Evolutionary conservation across 495 filamentous ascomycete genomes (phyloP), one percentile per base, ranked within the genome.

Genomic region (Neurospora pannonica): DNA sequence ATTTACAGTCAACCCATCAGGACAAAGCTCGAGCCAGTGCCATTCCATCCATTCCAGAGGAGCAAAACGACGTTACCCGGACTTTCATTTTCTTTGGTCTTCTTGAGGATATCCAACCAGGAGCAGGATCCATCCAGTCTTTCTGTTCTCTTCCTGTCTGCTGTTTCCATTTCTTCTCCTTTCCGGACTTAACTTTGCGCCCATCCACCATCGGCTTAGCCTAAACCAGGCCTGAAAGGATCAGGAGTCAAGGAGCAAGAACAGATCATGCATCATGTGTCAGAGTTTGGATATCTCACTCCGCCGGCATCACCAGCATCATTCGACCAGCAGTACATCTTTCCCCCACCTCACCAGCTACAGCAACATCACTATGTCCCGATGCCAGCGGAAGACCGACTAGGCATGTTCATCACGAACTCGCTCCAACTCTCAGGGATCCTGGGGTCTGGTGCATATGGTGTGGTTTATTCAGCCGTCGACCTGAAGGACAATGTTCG

Each of bases 361-460:
- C 80, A 81, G 72, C 79, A 81, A 67, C 77, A 80, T 48, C 82
- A 82, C 73, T 86, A 82, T 77, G 75, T 79, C 42, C 85, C 85
- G 21, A 79, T 82, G 72, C 75, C 84, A 60, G 93, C 94, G 60
- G 93, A 97, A 87, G 93, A 96, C 80, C 91, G 94, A 77, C 83
- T 97, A 86, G 95, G 95, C 83, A 88, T 92, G 73, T 87, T 97
- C 75, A 85, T 98, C 76, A 94, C 92, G 80, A 89, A 90, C 82
- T 90, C 93, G 78, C 86, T 97, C 75, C 92, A 94, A 83, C 87
- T 98, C 75, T 93, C 90, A 71, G 87, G 89, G 74, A 93, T 98
- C 79, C 88, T 98, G 74, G 96, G 96, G 71, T 91, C 96, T 69
- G 96, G 96, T 73, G 96, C 96, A 73, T 99, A 99, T 84, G 96